These are phyloP conservation scores for Aureobasidium musti DNA, from an alignment of 2,329 filamentous ascomycete species.

Conservation along the genomic window DNA sequence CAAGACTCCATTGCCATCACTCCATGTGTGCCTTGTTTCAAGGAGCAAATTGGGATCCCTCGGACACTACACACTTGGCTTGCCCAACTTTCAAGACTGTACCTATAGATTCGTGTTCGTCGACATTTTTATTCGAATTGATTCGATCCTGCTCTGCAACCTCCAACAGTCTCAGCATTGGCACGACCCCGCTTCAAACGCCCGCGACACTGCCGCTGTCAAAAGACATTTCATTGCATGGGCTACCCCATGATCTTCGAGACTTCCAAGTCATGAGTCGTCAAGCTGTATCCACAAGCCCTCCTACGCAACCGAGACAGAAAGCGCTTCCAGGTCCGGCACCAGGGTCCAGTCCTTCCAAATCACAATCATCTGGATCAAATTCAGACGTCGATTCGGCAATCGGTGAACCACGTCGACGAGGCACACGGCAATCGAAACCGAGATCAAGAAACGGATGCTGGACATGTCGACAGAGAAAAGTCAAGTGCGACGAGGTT, in stretches of 20 bases:
- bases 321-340: neutral
- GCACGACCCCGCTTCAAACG: neutral
- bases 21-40: constrained; percentile 17
- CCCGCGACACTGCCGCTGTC: neutral
- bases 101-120: neutral
- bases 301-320: neutral
- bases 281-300: neutral
- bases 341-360: constrained; percentile 1
- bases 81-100: neutral
- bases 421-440: constrained; percentile 19
- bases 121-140: neutral
- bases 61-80: neutral
- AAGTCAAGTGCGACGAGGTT: constrained; percentile 59
- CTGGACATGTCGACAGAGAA: constrained; percentile 25
- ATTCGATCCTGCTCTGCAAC: neutral
- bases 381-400: constrained; percentile 25
- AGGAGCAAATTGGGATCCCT: constrained; percentile 24
- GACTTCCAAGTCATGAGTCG: neutral
- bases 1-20: neutral
- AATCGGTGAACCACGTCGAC: constrained; percentile 15
- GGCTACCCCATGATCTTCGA: neutral
- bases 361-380: constrained; percentile 21
- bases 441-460: constrained; percentile 25
- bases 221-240: neutral
- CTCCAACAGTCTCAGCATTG: neutral